Base-by-base conservation (phyloP, 1,284 basidiomycete species). In the Tilletiaria anomala region DNA sequence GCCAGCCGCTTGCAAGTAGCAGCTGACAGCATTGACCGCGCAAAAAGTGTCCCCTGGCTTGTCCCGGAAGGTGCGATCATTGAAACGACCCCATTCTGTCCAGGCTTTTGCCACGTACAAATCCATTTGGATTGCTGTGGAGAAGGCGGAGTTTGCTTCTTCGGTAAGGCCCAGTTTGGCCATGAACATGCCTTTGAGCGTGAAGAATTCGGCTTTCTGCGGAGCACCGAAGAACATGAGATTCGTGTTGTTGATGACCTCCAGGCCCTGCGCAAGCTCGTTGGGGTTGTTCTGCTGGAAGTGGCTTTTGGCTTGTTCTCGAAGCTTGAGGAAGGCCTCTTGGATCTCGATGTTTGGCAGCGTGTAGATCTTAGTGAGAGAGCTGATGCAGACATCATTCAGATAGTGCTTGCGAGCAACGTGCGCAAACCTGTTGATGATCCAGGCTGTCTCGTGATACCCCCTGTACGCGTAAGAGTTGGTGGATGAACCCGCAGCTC, bases 391-490 rank as follows among this genome's bases (percentile, higher is more conserved):
- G 40, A 94, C 91, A 40, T 97, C 91, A 39, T 89, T 76, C 8
- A 99, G 75, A 50, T 91, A 84, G 63, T 99, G 93, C 70, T 97
- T 94, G 46, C 93, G 76, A 19, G 94, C 91, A 42, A 96, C 88
- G 67, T 97, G 93, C n/a, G 94, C 94, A 65, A 99, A 97, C 6
- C 93, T 81, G 68, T 99, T 99, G 73, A 97, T 96, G 68, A 96
- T 97, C 94, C 93, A 99, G 3, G 93, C 93, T 0, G 89, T 97
- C 73, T 97, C 93, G 65, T 99, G 94, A 68, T 87, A 97, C n/a
- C 93, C 94, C 42, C 94, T 78, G 69, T 88, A 97, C 4, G 91
- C 93, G 63, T 80, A 86, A 2, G 89, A 96, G 26, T 71, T 71
- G 20, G 71, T 71, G 22, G 55, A 56, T 5, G 58, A 58, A 17